Evolutionary conservation across 495 filamentous ascomycete genomes (phyloP).

Genomic region (Glutinoglossum americanum): DNA sequence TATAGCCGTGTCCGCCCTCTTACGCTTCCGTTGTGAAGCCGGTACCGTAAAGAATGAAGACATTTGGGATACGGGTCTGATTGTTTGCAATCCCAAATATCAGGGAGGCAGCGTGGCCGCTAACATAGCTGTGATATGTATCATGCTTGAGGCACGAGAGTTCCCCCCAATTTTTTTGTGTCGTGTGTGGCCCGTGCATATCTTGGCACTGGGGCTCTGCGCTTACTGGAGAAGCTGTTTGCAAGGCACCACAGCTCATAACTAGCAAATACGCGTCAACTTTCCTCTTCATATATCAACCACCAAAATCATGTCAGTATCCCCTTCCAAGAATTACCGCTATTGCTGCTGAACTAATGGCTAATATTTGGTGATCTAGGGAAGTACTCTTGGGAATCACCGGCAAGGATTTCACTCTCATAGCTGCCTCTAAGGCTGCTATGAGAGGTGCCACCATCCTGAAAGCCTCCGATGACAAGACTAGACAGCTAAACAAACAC

Average conservation of each 20-base stretch:
- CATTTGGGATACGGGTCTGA: constrained; percentile 23
- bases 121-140: not conserved
- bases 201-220: not conserved
- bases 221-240: not conserved
- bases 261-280: not conserved
- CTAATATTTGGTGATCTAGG: constrained; percentile 26
- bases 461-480: constrained; percentile 95
- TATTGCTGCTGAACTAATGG: not conserved
- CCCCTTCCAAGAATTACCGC: not conserved
- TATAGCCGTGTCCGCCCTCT: constrained; percentile 32
- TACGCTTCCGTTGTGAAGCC: constrained; percentile 59
- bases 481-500: constrained; percentile 67
- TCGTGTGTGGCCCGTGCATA: not conserved
- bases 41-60: constrained; percentile 75
- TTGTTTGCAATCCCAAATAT: not conserved
- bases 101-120: not conserved
- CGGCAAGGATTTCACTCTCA: constrained; percentile 94
- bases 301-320: not conserved
- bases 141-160: not conserved
- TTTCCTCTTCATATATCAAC: not conserved
- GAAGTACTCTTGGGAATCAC: constrained; percentile 96
- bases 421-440: constrained; percentile 90
- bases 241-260: not conserved
- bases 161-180: not conserved
- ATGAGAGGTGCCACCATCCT: constrained; percentile 94